Percentiles rank a stretch among this genome's conserved stretches.
phyloP scores from a whole-genome alignment of 257 asterid genomes.

The Knoxia roxburghii region DNA sequence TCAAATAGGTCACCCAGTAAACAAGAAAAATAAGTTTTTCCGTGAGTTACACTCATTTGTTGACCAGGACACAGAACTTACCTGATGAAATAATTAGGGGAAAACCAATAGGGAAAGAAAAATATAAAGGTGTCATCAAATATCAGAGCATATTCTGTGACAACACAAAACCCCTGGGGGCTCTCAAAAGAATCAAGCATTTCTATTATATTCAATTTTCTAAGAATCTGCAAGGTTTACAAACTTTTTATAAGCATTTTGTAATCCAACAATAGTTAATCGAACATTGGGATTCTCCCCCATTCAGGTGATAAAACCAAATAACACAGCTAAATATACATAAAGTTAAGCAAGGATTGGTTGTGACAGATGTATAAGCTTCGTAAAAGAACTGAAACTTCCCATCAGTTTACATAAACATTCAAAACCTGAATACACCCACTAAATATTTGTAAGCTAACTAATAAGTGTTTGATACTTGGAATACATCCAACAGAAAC shows the following conservation, averaged over 20 bases:
- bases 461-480: too few species aligned
- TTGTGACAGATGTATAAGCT: too few species aligned
- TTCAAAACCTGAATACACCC: too few species aligned
- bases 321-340: not conserved
- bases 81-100: not conserved
- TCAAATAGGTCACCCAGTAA: conserved; percentile 93
- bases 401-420: too few species aligned
- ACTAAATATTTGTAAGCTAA: too few species aligned
- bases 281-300: too few species aligned
- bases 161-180: conserved; percentile 96
- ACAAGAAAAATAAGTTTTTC: too few species aligned
- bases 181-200: conserved; percentile 96
- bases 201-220: conserved; percentile 88
- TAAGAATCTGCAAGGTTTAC: conserved; percentile 59
- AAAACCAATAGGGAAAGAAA: not conserved
- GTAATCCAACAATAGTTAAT: not conserved
- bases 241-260: not conserved
- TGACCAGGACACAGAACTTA: not conserved
- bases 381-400: too few species aligned
- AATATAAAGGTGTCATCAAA: conserved; percentile 8
- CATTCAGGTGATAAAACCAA: not conserved
- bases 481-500: too few species aligned
- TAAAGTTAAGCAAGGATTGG: not conserved
- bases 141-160: conserved; percentile 94
- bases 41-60: too few species aligned